These are phyloP conservation scores for Gaeumannomyces tritici DNA, from an alignment of 2,329 filamentous ascomycete species.

Conservation along the genomic window DNA sequence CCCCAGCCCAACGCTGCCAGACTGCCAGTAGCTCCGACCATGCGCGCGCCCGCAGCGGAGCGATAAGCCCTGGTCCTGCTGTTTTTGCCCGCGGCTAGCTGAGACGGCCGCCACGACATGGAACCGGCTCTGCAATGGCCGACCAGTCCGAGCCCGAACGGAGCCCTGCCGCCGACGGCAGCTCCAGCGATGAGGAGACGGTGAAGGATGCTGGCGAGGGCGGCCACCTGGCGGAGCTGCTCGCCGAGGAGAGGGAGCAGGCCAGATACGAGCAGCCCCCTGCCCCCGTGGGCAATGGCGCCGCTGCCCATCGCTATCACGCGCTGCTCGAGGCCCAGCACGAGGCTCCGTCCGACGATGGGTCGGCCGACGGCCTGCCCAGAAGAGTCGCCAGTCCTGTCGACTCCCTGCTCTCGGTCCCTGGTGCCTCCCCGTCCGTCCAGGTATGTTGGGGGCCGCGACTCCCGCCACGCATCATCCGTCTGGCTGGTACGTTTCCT, in stretches of 20 bases:
- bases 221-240: constrained; percentile 20
- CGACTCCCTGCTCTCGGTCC: constrained; percentile 60
- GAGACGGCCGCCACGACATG: constrained; percentile 5
- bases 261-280: constrained; percentile 12
- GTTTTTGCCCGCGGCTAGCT: background rate
- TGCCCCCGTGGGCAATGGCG: constrained; percentile 21
- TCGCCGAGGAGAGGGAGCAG: constrained; percentile 23
- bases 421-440: constrained; percentile 76
- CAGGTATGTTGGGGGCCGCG: constrained; percentile 42
- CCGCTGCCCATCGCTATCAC: constrained; percentile 31
- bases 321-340: constrained; percentile 28
- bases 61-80: background rate
- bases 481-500: background rate
- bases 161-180: constrained; percentile 16
- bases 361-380: constrained; percentile 43
- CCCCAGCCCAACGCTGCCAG: background rate
- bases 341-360: constrained; percentile 40
- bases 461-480: too few species aligned
- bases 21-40: background rate
- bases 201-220: constrained; percentile 24
- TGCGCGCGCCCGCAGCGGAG: background rate
- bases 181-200: constrained; percentile 32
- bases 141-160: constrained; percentile 29
- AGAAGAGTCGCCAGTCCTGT: constrained; percentile 55
- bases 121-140: constrained; percentile 31